phyloP scores from a whole-genome alignment of 306 rosid species.

The Pterocarpus macrocarpus region DNA sequence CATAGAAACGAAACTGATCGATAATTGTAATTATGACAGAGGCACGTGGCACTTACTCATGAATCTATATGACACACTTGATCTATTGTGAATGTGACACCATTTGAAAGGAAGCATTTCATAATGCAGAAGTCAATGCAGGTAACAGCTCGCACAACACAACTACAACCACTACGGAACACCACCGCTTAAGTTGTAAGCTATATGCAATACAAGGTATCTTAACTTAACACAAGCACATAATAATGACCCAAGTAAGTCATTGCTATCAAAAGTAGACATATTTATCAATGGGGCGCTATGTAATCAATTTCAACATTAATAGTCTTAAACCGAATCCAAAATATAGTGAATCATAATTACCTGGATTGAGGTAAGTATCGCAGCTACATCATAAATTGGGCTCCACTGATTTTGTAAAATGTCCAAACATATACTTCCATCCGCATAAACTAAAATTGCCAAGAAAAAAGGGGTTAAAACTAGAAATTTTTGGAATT shows the following conservation, averaged over 20 bases:
- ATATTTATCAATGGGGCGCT: neutral
- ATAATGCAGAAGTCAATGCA: neutral
- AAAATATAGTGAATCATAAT: constrained; percentile 32
- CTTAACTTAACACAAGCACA: neutral
- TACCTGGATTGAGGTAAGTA: constrained; percentile 99
- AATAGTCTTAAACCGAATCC: constrained; percentile 23
- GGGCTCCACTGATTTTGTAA: constrained; percentile 99
- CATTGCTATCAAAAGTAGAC: constrained; percentile 3
- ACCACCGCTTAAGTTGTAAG: neutral
- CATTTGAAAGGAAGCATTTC: neutral
- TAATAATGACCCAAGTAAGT: neutral
- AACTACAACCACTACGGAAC: neutral
- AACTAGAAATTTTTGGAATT: constrained; percentile 24
- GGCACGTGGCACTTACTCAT: neutral
- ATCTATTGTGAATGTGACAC: neutral
- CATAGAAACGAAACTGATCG: neutral
- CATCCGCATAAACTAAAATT: constrained; percentile 94
- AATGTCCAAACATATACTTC: constrained; percentile 97
- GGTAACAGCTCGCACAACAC: neutral
- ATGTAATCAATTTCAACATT: constrained; percentile 9
- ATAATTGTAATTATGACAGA: neutral
- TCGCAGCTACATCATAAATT: constrained; percentile 95
- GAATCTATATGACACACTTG: neutral
- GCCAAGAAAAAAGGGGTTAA: constrained; percentile 25
- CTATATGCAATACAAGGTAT: neutral